These are phyloP conservation scores for Onygenales sp. DNA, from an alignment of 2,329 filamentous ascomycete species.

Conservation along the genomic window DNA sequence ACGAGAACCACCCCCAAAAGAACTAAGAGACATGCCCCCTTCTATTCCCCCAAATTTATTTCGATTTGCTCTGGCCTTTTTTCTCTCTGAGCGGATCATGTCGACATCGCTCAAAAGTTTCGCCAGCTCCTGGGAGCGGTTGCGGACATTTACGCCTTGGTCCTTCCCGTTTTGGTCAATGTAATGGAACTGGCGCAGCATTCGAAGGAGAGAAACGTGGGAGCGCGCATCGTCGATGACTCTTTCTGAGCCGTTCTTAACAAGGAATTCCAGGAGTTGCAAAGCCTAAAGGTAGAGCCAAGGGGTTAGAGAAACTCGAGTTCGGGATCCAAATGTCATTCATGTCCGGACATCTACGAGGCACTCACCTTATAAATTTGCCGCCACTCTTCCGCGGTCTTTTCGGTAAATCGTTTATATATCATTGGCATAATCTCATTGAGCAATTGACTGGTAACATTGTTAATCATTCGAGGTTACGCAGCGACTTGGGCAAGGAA, in stretches of 20 bases:
- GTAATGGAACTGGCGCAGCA: constrained; percentile 96
- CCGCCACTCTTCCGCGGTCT: constrained; percentile 94
- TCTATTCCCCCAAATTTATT: constrained; percentile 95
- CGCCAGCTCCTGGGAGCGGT: constrained; percentile 87
- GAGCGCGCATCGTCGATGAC: constrained; percentile 95
- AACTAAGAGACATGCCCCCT: constrained; percentile 38
- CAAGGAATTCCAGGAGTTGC: constrained; percentile 66
- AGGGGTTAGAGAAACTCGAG: neutral
- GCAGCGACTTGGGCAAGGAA: constrained; percentile 7
- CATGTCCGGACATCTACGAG: neutral
- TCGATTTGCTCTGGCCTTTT: constrained; percentile 82
- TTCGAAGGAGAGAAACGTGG: constrained; percentile 90
- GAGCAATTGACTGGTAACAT: constrained; percentile 63
- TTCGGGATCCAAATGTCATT: neutral
- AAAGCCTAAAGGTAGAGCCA: constrained; percentile 44
- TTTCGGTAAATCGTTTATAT: constrained; percentile 97
- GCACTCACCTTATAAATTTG: constrained; percentile 89
- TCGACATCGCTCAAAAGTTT: constrained; percentile 75
- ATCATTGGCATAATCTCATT: constrained; percentile 99
- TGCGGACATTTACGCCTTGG: constrained; percentile 94
- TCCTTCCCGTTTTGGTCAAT: constrained; percentile 96
- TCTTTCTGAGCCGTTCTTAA: constrained; percentile 96
- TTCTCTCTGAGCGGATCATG: constrained; percentile 51
- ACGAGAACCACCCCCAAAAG: constrained; percentile 49
- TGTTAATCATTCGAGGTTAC: constrained; percentile 6